Conservation (phyloP, 768 basidiomycete species). For the Daedaleopsis nitida region DNA sequence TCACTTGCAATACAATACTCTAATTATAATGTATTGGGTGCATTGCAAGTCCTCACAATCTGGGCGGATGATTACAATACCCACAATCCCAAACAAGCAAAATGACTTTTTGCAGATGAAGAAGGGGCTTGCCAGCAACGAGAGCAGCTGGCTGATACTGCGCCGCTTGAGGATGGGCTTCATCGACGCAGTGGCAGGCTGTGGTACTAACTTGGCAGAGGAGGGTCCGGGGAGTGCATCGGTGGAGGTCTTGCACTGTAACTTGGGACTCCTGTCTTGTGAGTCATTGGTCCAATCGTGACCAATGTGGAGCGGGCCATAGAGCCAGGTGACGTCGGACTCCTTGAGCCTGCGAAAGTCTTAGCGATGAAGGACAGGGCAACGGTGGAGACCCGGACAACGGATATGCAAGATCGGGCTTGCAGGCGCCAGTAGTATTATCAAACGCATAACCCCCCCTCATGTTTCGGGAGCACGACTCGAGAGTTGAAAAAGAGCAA, state of each 20-base stretch:
- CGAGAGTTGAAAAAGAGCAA: slow-evolving; percentile 16
- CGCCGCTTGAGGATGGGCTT: slow-evolving; percentile 98
- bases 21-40: too few relatives aligned
- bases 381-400: too few relatives aligned
- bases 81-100: too few relatives aligned
- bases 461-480: slow-evolving; percentile 18
- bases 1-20: too few relatives aligned
- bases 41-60: too few relatives aligned
- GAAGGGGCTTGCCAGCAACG: slow-evolving; percentile 26
- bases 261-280: slow-evolving; percentile 44
- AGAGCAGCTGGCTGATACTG: slow-evolving; percentile 85
- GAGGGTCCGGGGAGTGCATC: slow-evolving; percentile 39
- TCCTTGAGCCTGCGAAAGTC: slow-evolving; percentile 84
- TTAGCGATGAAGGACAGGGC: slow-evolving; percentile 11
- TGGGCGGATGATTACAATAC: too few relatives aligned
- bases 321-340: slow-evolving; percentile 98
- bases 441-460: slow-evolving; percentile 11
- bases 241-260: slow-evolving; percentile 39
- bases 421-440: slow-evolving; percentile 14
- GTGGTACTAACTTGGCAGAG: slow-evolving; percentile 14
- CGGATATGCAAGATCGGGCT: background rate
- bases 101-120: too few relatives aligned
- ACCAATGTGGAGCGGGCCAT: slow-evolving; percentile 95
- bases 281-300: slow-evolving; percentile 77
- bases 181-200: slow-evolving; percentile 25